Conservation (phyloP, 2,329 filamentous ascomycete species). For the Fusarium lateritium region DNA sequence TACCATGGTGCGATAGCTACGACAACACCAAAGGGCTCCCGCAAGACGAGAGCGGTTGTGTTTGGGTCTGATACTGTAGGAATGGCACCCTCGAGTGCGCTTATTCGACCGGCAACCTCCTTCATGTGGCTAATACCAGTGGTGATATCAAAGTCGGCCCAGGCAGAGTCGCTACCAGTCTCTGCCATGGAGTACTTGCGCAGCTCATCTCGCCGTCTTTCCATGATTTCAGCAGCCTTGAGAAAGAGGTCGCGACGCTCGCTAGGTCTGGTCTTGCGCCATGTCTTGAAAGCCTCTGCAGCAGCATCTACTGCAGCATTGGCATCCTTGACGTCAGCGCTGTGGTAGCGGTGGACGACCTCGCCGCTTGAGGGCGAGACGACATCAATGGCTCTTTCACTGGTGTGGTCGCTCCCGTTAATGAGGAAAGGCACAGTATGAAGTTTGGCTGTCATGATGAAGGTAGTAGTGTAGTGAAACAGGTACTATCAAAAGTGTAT, state of each 20-base stretch:
- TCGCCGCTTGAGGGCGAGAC: conserved; percentile 68
- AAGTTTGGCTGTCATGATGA: conserved; percentile 38
- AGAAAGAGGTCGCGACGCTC: conserved; percentile 78
- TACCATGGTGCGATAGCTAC: conserved; percentile 88
- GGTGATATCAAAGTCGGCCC: conserved; percentile 59
- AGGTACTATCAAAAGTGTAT: not conserved
- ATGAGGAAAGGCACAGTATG: conserved; percentile 60
- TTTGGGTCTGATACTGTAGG: conserved; percentile 52
- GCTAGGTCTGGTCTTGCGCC: conserved; percentile 74
- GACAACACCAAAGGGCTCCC: conserved; percentile 85
- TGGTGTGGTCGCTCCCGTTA: conserved; percentile 60
- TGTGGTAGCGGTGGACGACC: conserved; percentile 69
- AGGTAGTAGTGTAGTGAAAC: not conserved
- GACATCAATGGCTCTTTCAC: conserved; percentile 68
- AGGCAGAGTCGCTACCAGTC: conserved; percentile 58
- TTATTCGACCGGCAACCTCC: conserved; percentile 61
- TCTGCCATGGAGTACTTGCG: conserved; percentile 69
- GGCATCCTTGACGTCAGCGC: conserved; percentile 70
- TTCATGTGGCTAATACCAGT: conserved; percentile 57
- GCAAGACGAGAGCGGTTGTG: conserved; percentile 73
- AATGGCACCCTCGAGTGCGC: conserved; percentile 56
- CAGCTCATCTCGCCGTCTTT: conserved; percentile 72
- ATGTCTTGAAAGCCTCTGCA: conserved; percentile 76
- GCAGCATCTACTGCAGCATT: conserved; percentile 68
- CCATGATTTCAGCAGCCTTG: conserved; percentile 76